Evolutionary conservation across 2,329 filamentous ascomycete genomes (phyloP), one percentile per base, ranked within the genome.

Genomic region (Leptographium flavum): DNA sequence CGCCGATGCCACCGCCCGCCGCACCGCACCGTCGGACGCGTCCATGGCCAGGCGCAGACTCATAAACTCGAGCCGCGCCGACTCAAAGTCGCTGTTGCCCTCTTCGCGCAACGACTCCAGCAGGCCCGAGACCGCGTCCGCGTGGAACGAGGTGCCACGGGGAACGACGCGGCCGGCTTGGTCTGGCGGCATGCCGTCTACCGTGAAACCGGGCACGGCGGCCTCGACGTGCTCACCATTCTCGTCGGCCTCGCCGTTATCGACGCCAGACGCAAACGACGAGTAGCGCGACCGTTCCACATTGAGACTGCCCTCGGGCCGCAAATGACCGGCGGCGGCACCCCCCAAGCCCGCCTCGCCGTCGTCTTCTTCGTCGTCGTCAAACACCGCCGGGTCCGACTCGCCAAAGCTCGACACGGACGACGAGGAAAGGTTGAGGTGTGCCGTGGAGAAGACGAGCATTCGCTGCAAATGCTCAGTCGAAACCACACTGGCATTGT

Each of bases 21-120:
- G 84, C 56, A 96, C 85, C 61, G 92, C 83, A 52, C 81, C 74
- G 57, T 94, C 90, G 1, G 87, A 88, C 3, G 92, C 92, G 56
- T 96, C 87, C 56, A 84, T 86, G 45, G 81, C 83, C 61, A 98
- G 85, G 11, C 90, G 82, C n/a, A 96, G 71, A 39, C 87, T 85
- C 68, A 88, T 94, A 50, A 98, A 83, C 60, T 98, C 92, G 30
- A 96, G 75, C 59, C 90, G 87, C 42, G 77, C 75, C 3, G 70
- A 71, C 56, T 94, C 88, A 51, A 94, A 92, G 58, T 93, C 85
- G 10, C 79, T 75, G 11, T 79, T 76, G 14, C 76, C 74, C 21
- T 80, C 82, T 49, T 78, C 74, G 43, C 83, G 81, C 36, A 96
- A 71, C 22, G 87, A 84, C 56, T 95, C 88, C 50, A 88, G 73